Base-by-base conservation (phyloP, 768 basidiomycete species). In the Suillus alpinus region DNA sequence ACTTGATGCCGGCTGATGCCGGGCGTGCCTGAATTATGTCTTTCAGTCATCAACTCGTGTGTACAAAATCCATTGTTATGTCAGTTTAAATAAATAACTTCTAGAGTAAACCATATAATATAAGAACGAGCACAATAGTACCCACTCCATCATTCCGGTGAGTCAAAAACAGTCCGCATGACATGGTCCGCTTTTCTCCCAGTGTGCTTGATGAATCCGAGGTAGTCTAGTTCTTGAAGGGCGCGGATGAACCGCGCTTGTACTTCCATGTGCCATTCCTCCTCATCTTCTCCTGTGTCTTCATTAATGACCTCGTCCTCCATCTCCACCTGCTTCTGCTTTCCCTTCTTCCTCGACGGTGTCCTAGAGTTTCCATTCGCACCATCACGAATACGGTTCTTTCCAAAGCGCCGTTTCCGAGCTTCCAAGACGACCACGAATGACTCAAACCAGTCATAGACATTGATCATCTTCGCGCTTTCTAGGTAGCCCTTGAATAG, bases 401-500 rank as follows among this genome's bases (percentile, higher is more conserved):
- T 52, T 34, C 14, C 14, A 8, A 32, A 74, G 69, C 56, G 65
- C 8, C 65, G 60, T 26, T 73, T 71, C 73, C 89, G 89, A 1
- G 74, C 75, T 69, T 91, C 90, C 57, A 94, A 72, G 36, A 83
- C 87, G 23, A 78, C 71, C 36, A 83, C 80, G 71, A 94, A 95
- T 26, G 88, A 83, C 65, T 91, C 86, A 67, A 86, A 93, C 93
- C 92, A 94, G 71, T 95, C 93, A 69, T 90, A 93, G 2, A 92
- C 81, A 68, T 94, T 94, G 73, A 94, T 85, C 83, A 89, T 83
- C 74, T 82, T 87, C 49, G 90, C 91, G 51, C 89, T 88, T 66
- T 92, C 87, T 46, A 87, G 78, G 73, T 92, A 94, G 23, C 91
- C 81, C 51, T 76, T 77, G 76, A 94, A 91, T 14, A 94, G 76